Percentiles rank a stretch among this genome's conserved stretches.
Evolutionary conservation across 345 rosid genomes (phyloP).

Genomic region (Eucalyptus camaldulensis): DNA sequence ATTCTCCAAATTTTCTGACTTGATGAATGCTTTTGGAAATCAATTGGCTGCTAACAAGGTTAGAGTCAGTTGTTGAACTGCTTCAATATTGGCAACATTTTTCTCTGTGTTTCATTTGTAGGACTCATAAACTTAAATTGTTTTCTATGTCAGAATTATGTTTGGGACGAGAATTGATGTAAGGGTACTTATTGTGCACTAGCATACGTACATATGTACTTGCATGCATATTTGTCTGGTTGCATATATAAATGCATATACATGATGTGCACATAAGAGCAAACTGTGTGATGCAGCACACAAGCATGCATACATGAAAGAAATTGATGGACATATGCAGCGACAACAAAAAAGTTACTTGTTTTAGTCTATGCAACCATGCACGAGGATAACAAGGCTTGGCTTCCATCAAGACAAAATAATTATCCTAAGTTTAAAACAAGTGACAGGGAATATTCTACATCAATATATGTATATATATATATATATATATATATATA

Average conservation of each 20-base stretch:
- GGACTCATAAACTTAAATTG: not conserved
- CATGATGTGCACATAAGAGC: not conserved
- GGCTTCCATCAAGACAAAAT: not conserved
- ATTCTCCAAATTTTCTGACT: conserved; percentile 62
- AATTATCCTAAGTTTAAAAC: not conserved
- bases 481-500: not conserved
- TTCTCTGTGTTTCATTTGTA: not conserved
- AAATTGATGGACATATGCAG: not conserved
- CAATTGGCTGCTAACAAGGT: conserved; percentile 75
- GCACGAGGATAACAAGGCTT: not conserved
- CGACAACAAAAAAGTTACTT: not conserved
- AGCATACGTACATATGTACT: not conserved
- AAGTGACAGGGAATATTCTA: not conserved
- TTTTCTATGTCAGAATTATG: not conserved
- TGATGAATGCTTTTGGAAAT: conserved; percentile 80
- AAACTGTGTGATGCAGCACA: not conserved
- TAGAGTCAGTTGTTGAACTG: not conserved
- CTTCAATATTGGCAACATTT: not conserved
- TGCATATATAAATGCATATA: not conserved
- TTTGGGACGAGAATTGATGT: not conserved
- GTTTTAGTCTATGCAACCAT: not conserved
- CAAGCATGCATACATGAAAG: not conserved
- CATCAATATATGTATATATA: not conserved
- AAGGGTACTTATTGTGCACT: not conserved
- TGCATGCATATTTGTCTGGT: not conserved